Evolutionary conservation across 73 alveolate genomes (phyloP), one percentile per base, ranked within the genome.

Genomic region (Paramecium sexaurelia): DNA sequence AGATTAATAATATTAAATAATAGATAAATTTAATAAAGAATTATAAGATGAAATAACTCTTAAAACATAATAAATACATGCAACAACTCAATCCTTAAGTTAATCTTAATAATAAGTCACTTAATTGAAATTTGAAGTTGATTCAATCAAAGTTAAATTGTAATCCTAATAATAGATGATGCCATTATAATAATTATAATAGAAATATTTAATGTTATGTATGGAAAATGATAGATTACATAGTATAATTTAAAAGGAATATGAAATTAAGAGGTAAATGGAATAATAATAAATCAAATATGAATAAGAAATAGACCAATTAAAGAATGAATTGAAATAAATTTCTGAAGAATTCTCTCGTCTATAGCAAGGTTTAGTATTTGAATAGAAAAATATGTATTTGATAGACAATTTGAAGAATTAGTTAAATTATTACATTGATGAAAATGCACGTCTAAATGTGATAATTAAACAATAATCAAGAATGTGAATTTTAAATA

Each of bases 141-240:
- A 78, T 11, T 36, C 68, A 5, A 10, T 43, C 7, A 41, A 39
- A 78, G 19, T 13, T 5, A 78, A 78, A 43, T 56, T 78, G n/a
- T 9, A 40, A 6, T 41, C 75, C n/a, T 41, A 41, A 41, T 78
- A 78, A 24, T 24, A 37, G 9, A 7, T 41, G 51, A 41, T 78
- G 71, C 71, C 90, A 6, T 78, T 78, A 11, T 20, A 37, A 45
- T 78, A 78, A 45, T 45, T 78, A 6, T 24, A 78, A 22, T 22
- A 43, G 33, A 78, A 24, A 78, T 78, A 19, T 78, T 17, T 78
- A 22, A 41, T 78, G 55, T 15, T 78, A 0, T 78, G 90, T 78
- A 43, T 39, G 43, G 90, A 78, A 19, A 78, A 78, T 45, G 90
- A 78, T 22, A 78, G 90, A 78, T 26, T 78, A 11, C 90, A 78